These are phyloP conservation scores for Leccinellum rugosiceps DNA, from an alignment of 768 basidiomycete genomes.

Conservation along the genomic window DNA sequence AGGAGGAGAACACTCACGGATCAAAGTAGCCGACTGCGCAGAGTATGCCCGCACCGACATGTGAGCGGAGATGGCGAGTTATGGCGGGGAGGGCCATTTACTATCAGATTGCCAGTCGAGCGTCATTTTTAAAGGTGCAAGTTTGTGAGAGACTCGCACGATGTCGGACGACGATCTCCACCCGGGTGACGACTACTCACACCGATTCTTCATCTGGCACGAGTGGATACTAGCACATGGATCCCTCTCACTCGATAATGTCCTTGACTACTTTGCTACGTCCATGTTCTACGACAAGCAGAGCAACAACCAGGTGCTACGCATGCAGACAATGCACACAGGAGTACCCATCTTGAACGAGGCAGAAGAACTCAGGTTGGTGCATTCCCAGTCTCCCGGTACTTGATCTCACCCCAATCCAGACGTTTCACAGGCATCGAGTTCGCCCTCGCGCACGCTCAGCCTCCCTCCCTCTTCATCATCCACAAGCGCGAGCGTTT, in stretches of 20 bases:
- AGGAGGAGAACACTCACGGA: conserved; percentile 15
- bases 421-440: conserved; percentile 88
- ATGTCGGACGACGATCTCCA: conserved; percentile 64
- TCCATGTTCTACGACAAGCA: conserved; percentile 96
- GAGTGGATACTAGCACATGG: conserved; percentile 89
- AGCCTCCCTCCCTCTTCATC: conserved; percentile 80
- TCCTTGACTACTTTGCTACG: conserved; percentile 85
- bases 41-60: conserved; percentile 41
- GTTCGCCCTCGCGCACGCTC: conserved; percentile 78
- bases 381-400: not conserved
- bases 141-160: conserved; percentile 1
- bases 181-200: conserved; percentile 77
- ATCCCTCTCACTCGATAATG: conserved; percentile 70
- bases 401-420: not conserved
- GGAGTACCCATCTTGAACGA: conserved; percentile 76
- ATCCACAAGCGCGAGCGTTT: conserved; percentile 86
- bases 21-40: conserved; percentile 38
- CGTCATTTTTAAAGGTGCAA: not conserved
- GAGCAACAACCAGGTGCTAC: conserved; percentile 87
- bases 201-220: conserved; percentile 87
- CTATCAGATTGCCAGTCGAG: not conserved
- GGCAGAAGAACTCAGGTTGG: conserved; percentile 74
- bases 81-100: conserved; percentile 6
- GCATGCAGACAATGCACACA: conserved; percentile 91
- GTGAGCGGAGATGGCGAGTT: conserved; percentile 30